These are phyloP conservation scores for Acacia crassicarpa DNA, from an alignment of 306 rosid species.

Conservation along the genomic window DNA sequence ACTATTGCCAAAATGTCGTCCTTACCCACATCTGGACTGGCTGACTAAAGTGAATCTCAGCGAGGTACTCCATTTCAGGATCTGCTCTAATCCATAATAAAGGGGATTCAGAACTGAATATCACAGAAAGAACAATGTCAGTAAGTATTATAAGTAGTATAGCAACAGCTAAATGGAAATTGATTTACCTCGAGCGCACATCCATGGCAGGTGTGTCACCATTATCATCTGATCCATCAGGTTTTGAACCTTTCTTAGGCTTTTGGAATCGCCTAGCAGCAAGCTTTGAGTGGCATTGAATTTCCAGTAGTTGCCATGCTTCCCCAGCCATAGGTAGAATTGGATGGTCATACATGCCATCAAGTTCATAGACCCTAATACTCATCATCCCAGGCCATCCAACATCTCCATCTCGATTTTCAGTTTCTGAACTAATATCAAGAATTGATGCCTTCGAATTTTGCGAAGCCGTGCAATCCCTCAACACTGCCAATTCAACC, in stretches of 20 bases:
- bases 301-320: slow-evolving; percentile 85
- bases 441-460: slow-evolving; percentile 56
- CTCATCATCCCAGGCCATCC: slow-evolving; percentile 99
- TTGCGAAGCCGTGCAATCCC: slow-evolving; percentile 75
- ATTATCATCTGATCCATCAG: slow-evolving; percentile 93
- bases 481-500: slow-evolving; percentile 93
- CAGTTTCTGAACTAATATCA: slow-evolving; percentile 61
- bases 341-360: slow-evolving; percentile 97
- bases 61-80: slow-evolving; percentile 98
- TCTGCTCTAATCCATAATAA: slow-evolving; percentile 96
- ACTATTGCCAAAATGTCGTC: slow-evolving; percentile 23
- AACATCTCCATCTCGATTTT: slow-evolving; percentile 74
- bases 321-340: slow-evolving; percentile 96
- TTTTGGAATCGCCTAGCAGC: slow-evolving; percentile 94
- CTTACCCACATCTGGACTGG: slow-evolving; percentile 99
- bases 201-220: slow-evolving; percentile 78
- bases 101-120: slow-evolving; percentile 81
- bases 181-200: slow-evolving; percentile 69
- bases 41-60: slow-evolving; percentile 86
- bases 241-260: slow-evolving; percentile 80
- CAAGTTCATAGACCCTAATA: slow-evolving; percentile 92
- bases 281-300: slow-evolving; percentile 91
- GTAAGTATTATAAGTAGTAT: not conserved
- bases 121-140: slow-evolving; percentile 17
- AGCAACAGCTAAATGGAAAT: not conserved